phyloP scores from a whole-genome alignment of 2,329 filamentous ascomycete species.

The Botrytis pseudocinerea region DNA sequence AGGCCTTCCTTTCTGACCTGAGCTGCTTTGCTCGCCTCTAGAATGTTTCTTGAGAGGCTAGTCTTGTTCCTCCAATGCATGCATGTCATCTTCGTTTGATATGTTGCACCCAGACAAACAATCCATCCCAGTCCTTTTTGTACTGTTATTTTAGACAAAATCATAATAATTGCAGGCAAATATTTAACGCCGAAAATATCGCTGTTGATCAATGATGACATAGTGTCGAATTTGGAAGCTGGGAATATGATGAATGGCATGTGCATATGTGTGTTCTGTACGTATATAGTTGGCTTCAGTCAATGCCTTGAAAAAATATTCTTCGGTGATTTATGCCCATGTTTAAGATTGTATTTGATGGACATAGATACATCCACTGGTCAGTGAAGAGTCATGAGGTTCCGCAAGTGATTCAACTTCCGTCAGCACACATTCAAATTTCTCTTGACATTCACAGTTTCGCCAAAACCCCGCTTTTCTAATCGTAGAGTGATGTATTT shows the following conservation, averaged over 20 bases:
- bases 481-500: accelerated
- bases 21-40: too few relatives aligned
- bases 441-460: neutral
- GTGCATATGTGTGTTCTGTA: neutral
- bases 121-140: neutral
- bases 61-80: neutral
- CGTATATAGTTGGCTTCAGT: too few relatives aligned
- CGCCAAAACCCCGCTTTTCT: neutral
- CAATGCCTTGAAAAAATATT: neutral
- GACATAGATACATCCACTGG: neutral
- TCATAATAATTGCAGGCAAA: accelerated
- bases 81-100: neutral
- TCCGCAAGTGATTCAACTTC: neutral
- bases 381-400: neutral
- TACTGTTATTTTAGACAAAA: neutral
- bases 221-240: neutral
- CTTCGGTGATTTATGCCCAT: too few relatives aligned
- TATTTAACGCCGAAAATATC: too few relatives aligned
- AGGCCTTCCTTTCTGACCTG: neutral
- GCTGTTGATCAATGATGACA: neutral
- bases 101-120: too few relatives aligned
- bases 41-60: neutral
- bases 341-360: neutral
- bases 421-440: neutral
- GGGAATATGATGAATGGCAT: neutral